A percentile compares a stretch with the other conserved stretches of the same genome.
Conservation (phyloP, 345 rosid genomes). For the Murraya paniculata region DNA sequence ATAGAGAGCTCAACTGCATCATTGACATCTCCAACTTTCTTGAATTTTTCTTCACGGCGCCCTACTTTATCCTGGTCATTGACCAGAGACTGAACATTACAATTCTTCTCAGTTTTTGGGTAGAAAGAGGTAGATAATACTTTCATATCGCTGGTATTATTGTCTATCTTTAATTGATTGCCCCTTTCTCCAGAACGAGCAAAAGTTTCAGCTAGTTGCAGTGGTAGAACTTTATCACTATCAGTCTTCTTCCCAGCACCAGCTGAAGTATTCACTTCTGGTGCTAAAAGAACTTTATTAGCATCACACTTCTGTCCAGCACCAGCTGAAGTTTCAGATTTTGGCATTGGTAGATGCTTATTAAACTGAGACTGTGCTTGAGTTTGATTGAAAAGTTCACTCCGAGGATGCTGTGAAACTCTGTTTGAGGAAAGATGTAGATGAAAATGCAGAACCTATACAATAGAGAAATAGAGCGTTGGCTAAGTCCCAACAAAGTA, state of each 20-base stretch:
- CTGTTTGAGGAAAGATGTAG: slow-evolving; percentile 36
- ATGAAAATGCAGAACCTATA: slow-evolving; percentile 39
- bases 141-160: background rate
- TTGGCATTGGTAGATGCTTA: slow-evolving; percentile 4
- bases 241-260: background rate
- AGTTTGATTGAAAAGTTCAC: slow-evolving; percentile 17
- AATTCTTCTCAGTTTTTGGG: slow-evolving; percentile 13
- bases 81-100: slow-evolving; percentile 1
- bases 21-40: slow-evolving; percentile 32
- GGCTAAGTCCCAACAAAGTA: background rate
- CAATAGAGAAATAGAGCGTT: background rate
- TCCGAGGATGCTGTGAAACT: slow-evolving; percentile 24
- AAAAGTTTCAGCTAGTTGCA: slow-evolving; percentile 23
- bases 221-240: background rate
- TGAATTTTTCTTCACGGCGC: slow-evolving; percentile 18
- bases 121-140: slow-evolving; percentile 8
- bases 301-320: background rate
- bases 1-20: slow-evolving; percentile 55
- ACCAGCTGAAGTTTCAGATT: slow-evolving; percentile 23
- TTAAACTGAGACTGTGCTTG: slow-evolving; percentile 8
- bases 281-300: background rate
- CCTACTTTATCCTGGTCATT: background rate
- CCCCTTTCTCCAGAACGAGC: slow-evolving; percentile 10
- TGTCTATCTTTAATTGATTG: slow-evolving; percentile 4
- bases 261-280: background rate